Conservation (phyloP, 2,329 filamentous ascomycete genomes). For the Aspergillus neotritici region DNA sequence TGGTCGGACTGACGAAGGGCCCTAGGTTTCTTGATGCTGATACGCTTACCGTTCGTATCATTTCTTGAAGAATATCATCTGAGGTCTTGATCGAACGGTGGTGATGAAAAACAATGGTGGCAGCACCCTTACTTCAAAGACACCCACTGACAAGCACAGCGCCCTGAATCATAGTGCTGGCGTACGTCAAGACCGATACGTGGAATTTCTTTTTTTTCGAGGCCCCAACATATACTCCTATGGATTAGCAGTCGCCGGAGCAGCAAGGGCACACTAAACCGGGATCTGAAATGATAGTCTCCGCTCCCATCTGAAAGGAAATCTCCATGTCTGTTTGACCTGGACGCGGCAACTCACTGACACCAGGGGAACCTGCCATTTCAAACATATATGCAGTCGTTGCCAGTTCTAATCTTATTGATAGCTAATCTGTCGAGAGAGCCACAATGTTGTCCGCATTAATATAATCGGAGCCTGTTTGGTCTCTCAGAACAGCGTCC, state of each 20-base stretch:
- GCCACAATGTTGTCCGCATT: no score
- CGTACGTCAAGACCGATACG: not conserved
- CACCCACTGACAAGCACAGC: constrained; percentile 44
- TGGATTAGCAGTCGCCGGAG: constrained; percentile 53
- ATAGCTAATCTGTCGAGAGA: no score
- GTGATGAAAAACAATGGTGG: constrained; percentile 59
- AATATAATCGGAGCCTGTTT: no score
- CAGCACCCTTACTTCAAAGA: constrained; percentile 48
- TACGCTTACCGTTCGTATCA: constrained; percentile 47
- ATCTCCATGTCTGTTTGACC: no score
- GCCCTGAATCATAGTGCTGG: no score
- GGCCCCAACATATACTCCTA: constrained; percentile 56
- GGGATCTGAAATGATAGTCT: constrained; percentile 51
- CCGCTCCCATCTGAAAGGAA: no score
- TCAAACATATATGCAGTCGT: no score
- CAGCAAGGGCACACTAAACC: constrained; percentile 37
- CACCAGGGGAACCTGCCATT: no score
- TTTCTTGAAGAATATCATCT: constrained; percentile 53
- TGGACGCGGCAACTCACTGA: no score
- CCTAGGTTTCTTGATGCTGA: constrained; percentile 48
- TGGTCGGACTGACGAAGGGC: constrained; percentile 57
- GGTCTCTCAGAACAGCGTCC: no score
- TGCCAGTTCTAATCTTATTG: no score
- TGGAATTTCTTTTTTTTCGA: constrained; percentile 18
- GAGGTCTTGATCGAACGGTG: constrained; percentile 55